These are phyloP conservation scores for Smallanthus sonchifolius DNA, from an alignment of 129 eudicot species.

Conservation along the genomic window DNA sequence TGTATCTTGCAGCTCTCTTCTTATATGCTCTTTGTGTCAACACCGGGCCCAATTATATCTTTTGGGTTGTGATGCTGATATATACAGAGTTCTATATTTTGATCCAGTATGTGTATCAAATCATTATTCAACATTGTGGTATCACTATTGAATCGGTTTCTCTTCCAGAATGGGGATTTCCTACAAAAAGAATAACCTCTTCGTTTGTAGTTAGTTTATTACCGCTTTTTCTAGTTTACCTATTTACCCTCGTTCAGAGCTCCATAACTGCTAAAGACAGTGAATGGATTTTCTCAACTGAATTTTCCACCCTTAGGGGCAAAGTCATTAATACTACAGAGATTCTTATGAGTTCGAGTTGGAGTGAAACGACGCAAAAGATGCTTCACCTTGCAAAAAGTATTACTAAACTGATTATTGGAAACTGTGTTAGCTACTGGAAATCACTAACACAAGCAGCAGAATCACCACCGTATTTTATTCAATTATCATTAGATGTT, in stretches of 20 bases:
- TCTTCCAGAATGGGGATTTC: conserved; percentile 79
- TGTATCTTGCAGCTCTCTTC: conserved; percentile 87
- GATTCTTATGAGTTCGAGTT: conserved; percentile 42
- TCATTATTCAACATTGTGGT: conserved; percentile 95
- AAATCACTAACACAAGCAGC: conserved; percentile 92
- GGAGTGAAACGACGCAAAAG: conserved; percentile 46
- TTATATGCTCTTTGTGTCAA: conserved; percentile 93
- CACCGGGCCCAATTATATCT: conserved; percentile 86
- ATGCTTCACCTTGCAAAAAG: conserved; percentile 38
- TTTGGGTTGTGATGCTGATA: conserved; percentile 89
- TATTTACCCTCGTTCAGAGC: conserved; percentile 96
- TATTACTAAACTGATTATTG: conserved; percentile 37
- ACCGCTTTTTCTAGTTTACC: conserved; percentile 86
- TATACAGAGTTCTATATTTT: conserved; percentile 88
- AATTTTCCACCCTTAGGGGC: conserved; percentile 40
- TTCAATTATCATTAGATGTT: conserved; percentile 91
- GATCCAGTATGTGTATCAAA: conserved; percentile 87
- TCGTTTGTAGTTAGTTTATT: conserved; percentile 81
- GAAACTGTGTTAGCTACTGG: conserved; percentile 65
- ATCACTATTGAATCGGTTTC: conserved; percentile 47
- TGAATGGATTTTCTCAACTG: conserved; percentile 70
- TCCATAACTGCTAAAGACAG: conserved; percentile 97
- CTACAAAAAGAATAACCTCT: conserved; percentile 58
- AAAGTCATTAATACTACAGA: conserved; percentile 34
- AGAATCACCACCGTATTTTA: conserved; percentile 96